A percentile compares a stretch with the other conserved stretches of the same genome.
These are phyloP conservation scores for Pyrrhoderma lamaoense DNA, from an alignment of 1,284 basidiomycete genomes.

Conservation along the genomic window DNA sequence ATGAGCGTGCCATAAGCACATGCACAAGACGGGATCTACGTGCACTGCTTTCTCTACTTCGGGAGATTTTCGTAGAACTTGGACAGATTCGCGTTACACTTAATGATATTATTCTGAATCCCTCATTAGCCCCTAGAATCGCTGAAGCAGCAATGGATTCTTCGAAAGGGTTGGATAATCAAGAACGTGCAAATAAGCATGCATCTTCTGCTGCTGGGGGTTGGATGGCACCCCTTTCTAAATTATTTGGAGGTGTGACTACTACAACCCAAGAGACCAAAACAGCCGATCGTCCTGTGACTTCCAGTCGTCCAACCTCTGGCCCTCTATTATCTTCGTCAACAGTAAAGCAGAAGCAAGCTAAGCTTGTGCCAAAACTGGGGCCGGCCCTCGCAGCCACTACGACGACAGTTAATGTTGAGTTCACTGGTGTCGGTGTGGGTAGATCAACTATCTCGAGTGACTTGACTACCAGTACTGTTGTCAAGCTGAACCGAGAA, in stretches of 20 bases:
- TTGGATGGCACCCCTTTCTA: constrained; percentile 82
- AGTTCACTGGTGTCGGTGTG: constrained; percentile 75
- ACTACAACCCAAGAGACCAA: constrained; percentile 18
- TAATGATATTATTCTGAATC: constrained; percentile 90
- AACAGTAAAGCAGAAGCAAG: constrained; percentile 21
- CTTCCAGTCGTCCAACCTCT: constrained; percentile 10
- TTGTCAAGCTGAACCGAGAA: constrained; percentile 1
- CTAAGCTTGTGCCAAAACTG: constrained; percentile 61
- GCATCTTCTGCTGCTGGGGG: constrained; percentile 33
- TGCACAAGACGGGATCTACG: constrained; percentile 83
- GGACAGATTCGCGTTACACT: constrained; percentile 76
- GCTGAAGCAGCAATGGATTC: constrained; percentile 60
- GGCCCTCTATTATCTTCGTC: constrained; percentile 23
- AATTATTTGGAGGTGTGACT: constrained; percentile 47
- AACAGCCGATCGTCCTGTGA: not conserved
- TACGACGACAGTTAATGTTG: constrained; percentile 86
- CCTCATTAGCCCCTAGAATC: constrained; percentile 63
- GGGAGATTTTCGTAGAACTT: constrained; percentile 80
- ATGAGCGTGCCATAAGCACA: constrained; percentile 53
- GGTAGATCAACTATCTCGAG: constrained; percentile 64
- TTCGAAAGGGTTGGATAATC: constrained; percentile 40
- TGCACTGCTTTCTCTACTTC: constrained; percentile 76
- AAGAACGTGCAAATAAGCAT: constrained; percentile 23
- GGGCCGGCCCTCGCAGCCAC: constrained; percentile 78
- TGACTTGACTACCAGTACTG: constrained; percentile 34